A percentile compares a stretch with the other conserved stretches of the same genome.
Conservation (phyloP, 1,139 yeast species). For the Yamadazyma oceani region DNA sequence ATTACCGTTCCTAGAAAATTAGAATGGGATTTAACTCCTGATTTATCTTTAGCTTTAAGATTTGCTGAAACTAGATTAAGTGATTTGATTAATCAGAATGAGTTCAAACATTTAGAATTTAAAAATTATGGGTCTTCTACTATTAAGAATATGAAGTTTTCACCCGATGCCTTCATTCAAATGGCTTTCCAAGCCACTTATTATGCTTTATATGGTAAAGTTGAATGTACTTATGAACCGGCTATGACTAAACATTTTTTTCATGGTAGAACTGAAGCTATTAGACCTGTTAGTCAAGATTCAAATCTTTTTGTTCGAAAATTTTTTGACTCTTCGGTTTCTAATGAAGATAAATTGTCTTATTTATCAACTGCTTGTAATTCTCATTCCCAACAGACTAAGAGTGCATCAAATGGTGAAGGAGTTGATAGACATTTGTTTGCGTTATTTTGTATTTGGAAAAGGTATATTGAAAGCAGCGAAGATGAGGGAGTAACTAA, state of each 20-base stretch:
- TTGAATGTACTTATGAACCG: constrained; percentile 93
- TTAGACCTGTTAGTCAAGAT: constrained; percentile 78
- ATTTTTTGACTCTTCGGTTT: constrained; percentile 68
- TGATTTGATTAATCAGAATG: constrained; percentile 87
- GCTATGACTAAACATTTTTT: constrained; percentile 88
- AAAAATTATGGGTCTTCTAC: constrained; percentile 71
- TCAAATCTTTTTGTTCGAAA: constrained; percentile 82
- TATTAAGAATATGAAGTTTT: constrained; percentile 81
- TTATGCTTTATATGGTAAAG: constrained; percentile 88
- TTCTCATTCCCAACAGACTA: constrained; percentile 68
- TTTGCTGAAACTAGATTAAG: constrained; percentile 90
- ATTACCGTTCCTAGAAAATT: constrained; percentile 79
- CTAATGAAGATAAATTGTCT: constrained; percentile 60
- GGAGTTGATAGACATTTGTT: constrained; percentile 91
- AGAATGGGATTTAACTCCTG: constrained; percentile 83
- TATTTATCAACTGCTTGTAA: constrained; percentile 67
- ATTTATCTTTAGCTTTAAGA: constrained; percentile 73
- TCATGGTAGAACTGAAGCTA: constrained; percentile 93
- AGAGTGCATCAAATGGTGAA: constrained; percentile 66
- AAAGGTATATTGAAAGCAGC: constrained; percentile 54
- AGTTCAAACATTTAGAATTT: constrained; percentile 79
- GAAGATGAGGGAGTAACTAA: constrained; percentile 20
- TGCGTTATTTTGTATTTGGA: constrained; percentile 88
- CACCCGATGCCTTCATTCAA: constrained; percentile 94
- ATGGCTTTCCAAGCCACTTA: constrained; percentile 94